Base-by-base conservation (phyloP, 257 asterid genomes). In the Craterostigma plantagineum region DNA sequence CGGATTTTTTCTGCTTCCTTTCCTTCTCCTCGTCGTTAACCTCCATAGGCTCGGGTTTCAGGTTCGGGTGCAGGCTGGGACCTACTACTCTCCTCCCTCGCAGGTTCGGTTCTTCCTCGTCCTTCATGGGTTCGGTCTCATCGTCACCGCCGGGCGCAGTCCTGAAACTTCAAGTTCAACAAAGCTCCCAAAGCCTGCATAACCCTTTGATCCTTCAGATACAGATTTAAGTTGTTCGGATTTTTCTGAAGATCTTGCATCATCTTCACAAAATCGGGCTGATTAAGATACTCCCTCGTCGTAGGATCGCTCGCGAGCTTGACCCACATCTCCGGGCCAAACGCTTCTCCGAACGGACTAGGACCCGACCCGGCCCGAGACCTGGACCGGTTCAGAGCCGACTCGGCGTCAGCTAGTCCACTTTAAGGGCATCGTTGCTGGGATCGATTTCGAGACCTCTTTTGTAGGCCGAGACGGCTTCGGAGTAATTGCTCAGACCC, bases 291-390 rank as follows among this genome's bases (percentile, higher is more conserved):
- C 18, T 36, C 76, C 27, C 97, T 18, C 0, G 97, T 86, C 10
- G 45, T 57, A 1, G 94, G 67, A 34, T 86, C 97, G 1, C 63
- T 67, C 3, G 92, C 55, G 53, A 86, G 48, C 76, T 53, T 75
- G 1, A 72, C 68, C 97, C 97, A 86, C 93, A 85, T 72, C 48
- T 85, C 93, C 35, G 92, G 73, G 43, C 96, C 96, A 49, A 81
- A 86, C 8, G 86, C 84, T 49, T 86, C 93, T 8, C 85, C 97
- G 14, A 86, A 78, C 16, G 81, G 97, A 11, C 16, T 71, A 0
- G 70, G 46, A 1, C 59, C 64, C 3, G 68, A 66, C 11, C 55
- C 33, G 49, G 47, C 37, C 27, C 73, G 64, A 0, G 69, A 0
- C 47, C 61, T 43, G 15, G 69, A 52, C 44, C 78, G 63, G 16